These are phyloP conservation scores for Lentinula boryana DNA, from an alignment of 768 basidiomycete genomes.

Conservation along the genomic window DNA sequence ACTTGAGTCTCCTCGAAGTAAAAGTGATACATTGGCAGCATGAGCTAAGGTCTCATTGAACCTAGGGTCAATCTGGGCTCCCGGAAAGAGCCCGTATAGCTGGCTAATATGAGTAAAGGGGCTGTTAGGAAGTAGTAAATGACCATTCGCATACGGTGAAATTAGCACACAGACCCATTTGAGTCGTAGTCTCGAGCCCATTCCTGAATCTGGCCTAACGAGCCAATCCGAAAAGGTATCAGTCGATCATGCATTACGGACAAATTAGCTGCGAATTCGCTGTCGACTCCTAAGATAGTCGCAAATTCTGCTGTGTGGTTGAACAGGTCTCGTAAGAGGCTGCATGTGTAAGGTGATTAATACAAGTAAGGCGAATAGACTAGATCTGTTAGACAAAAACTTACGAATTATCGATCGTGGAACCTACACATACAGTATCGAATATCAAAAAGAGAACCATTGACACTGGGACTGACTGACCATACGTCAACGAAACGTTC, in stretches of 20 bases:
- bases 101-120: conserved; percentile 12
- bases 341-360: not conserved
- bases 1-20: conserved; percentile 10
- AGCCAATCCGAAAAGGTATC: conserved; percentile 10
- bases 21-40: conserved; percentile 10
- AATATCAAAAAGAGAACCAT: not conserved
- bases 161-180: not conserved
- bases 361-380: too few relatives aligned
- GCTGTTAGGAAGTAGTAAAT: not conserved
- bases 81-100: conserved; percentile 11
- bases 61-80: conserved; percentile 11
- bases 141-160: not conserved
- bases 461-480: not conserved
- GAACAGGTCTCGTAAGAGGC: conserved; percentile 10
- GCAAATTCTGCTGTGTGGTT: conserved; percentile 8
- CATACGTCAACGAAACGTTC: conserved; percentile 5
- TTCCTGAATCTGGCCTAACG: conserved; percentile 11
- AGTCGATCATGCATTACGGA: conserved; percentile 5
- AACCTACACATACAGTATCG: not conserved
- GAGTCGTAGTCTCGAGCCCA: conserved; percentile 9
- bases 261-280: conserved; percentile 6
- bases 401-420: conserved; percentile 12
- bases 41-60: conserved; percentile 10
- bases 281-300: conserved; percentile 9
- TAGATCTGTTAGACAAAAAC: not conserved